These are phyloP conservation scores for Clavispora asparagi DNA, from an alignment of 805 yeast species.

Conservation along the genomic window DNA sequence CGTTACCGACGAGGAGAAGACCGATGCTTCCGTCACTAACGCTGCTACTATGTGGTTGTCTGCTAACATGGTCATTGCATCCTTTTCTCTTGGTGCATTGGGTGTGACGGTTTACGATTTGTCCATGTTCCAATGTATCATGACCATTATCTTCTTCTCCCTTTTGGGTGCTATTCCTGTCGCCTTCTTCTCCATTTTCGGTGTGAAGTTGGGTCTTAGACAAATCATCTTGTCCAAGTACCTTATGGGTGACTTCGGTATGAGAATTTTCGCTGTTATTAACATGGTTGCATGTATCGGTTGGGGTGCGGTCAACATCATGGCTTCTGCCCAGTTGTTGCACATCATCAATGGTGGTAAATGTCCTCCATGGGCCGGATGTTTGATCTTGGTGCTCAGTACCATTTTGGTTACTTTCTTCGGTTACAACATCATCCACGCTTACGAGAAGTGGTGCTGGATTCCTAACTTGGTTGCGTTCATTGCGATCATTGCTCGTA, in stretches of 20 bases:
- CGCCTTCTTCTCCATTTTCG: conserved; percentile 78
- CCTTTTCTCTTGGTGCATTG: conserved; percentile 69
- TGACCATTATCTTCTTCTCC: conserved; percentile 67
- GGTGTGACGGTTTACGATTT: conserved; percentile 58
- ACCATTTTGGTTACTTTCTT: conserved; percentile 74
- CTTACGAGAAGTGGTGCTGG: conserved; percentile 85
- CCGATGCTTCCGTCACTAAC: conserved; percentile 56
- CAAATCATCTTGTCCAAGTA: conserved; percentile 81
- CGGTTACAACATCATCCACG: conserved; percentile 79
- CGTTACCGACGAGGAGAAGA: conserved; percentile 73
- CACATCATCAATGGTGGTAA: conserved; percentile 63
- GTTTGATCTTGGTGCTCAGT: conserved; percentile 61
- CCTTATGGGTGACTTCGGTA: conserved; percentile 68
- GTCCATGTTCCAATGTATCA: conserved; percentile 67
- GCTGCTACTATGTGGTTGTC: conserved; percentile 90
- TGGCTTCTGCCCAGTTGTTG: conserved; percentile 81
- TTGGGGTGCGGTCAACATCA: conserved; percentile 92
- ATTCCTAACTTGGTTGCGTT: conserved; percentile 72
- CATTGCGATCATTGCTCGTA: conserved; percentile 72
- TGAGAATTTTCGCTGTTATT: conserved; percentile 71
- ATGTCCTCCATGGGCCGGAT: conserved; percentile 89
- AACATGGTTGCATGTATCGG: conserved; percentile 86
- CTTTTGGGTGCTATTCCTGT: conserved; percentile 72
- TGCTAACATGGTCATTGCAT: conserved; percentile 82
- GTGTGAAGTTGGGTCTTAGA: conserved; percentile 80